These are phyloP conservation scores for Boeremia lycopersici DNA, from an alignment of 2,329 filamentous ascomycete species.

Conservation along the genomic window DNA sequence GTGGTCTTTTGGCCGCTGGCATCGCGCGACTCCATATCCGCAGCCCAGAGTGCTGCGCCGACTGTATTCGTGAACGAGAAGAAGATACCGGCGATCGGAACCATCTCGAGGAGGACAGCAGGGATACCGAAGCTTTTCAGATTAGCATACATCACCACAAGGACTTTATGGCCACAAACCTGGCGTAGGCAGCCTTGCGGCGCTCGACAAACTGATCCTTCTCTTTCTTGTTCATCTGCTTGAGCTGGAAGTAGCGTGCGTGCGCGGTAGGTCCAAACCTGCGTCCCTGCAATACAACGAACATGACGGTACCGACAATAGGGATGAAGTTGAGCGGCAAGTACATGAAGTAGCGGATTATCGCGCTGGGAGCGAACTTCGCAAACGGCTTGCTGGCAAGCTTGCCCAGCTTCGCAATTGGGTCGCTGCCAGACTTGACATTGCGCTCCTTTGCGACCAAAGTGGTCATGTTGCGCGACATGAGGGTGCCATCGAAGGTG, in stretches of 20 bases:
- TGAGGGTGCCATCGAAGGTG: constrained; percentile 78
- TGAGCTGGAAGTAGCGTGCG: constrained; percentile 85
- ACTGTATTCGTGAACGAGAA: constrained; percentile 93
- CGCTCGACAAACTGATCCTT: constrained; percentile 71
- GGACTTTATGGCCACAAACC: constrained; percentile 54
- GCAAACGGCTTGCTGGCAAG: constrained; percentile 61
- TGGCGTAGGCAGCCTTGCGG: constrained; percentile 77
- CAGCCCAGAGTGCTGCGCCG: constrained; percentile 92
- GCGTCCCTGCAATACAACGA: constrained; percentile 72
- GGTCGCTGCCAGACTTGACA: constrained; percentile 63
- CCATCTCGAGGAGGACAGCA: constrained; percentile 80
- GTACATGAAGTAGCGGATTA: constrained; percentile 83
- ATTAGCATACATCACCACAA: constrained; percentile 1
- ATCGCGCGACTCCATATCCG: constrained; percentile 69
- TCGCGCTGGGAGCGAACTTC: constrained; percentile 60
- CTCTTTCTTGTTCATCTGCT: constrained; percentile 74
- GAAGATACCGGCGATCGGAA: constrained; percentile 80
- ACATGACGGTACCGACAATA: constrained; percentile 80
- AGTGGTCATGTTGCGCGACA: constrained; percentile 59
- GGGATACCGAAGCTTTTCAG: constrained; percentile 67
- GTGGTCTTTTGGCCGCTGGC: constrained; percentile 34
- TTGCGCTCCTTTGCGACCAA: constrained; percentile 78
- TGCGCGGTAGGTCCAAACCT: constrained; percentile 61
- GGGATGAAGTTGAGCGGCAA: constrained; percentile 93
- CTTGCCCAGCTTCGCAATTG: constrained; percentile 63